Evolutionary conservation across 768 basidiomycete genomes (phyloP), one percentile per base, ranked within the genome.

Genomic region (Lactarius hengduanensis): DNA sequence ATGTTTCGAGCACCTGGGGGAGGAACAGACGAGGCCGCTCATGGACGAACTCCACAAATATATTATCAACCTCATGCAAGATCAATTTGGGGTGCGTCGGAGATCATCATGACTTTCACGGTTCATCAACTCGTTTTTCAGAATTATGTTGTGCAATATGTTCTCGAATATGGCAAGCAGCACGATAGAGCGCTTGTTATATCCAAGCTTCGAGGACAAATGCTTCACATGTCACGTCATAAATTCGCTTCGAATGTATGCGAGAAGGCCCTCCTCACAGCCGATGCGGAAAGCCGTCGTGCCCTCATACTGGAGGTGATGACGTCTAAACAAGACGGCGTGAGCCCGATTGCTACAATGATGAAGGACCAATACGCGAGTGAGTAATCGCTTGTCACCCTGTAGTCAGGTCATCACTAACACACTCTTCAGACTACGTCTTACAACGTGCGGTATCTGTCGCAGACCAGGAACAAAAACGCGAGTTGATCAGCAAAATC

Each of bases 191-290:
- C 81, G 3, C 77, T 82, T 63, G 83, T 97, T 43, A 81, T 94
- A 63, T 76, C 79, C 16, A 85, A 86, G 70, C 81, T 98, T 59
- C 84, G 82, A 10, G 92, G 92, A 3, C 88, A 92, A 72, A 83
- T 98, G 75, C 75, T 95, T 53, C 80, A 81, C 67, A 86, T 96
- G 83, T 84, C 93, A 1, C 84, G 87, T 61, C 93, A 94, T 75
- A 96, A 96, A 74, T 96, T 92, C 73, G 95, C 94, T 6, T 97
- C 95, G 6, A 98, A 99, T 73, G 96, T 98, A 22, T 91, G 90
- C 75, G 96, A 96, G 78, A 95, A 94, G 76, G 94, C 93, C 6
- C 82, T 96, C 41, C 75, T 87, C 34, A 86, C 82, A 40, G 86
- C 90, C 0, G 83, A 86, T 62, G 40, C 81, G 0, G 87, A 88